Conservation (phyloP, 1,139 yeast species). For the Diutina siamensis region DNA sequence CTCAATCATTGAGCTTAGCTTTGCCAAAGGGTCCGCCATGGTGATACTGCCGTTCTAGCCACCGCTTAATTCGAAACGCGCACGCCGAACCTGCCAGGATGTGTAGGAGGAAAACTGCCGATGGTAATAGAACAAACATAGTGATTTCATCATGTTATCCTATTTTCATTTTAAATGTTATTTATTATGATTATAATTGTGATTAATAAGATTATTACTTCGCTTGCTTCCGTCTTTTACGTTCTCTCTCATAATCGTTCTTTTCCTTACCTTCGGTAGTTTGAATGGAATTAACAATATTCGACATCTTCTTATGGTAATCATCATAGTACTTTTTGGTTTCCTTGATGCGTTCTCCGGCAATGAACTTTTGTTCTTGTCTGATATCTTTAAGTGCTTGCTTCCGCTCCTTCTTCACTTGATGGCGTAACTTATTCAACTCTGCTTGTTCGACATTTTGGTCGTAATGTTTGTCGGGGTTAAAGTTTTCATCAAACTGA, state of each 20-base stretch:
- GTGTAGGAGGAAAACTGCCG: no score
- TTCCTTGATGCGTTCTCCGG: conserved; percentile 72
- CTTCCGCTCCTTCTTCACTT: conserved; percentile 37
- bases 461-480: conserved; percentile 90
- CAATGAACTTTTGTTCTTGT: conserved; percentile 76
- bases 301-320: conserved; percentile 85
- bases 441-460: conserved; percentile 75
- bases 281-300: conserved; percentile 72
- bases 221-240: conserved; percentile 41
- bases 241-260: conserved; percentile 83
- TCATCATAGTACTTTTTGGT: conserved; percentile 65
- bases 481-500: conserved; percentile 89
- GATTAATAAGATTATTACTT: no score
- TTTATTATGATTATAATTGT: neutral
- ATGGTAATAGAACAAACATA: no score
- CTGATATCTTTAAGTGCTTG: conserved; percentile 22
- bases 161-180: no score
- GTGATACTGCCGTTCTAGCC: no score
- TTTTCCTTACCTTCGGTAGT: conserved; percentile 93
- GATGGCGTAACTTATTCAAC: conserved; percentile 67
- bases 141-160: no score
- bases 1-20: conserved; percentile 44
- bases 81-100: neutral
- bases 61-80: no score
- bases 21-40: conserved; percentile 35